Base-by-base conservation (phyloP, 129 eudicot genomes). In the Arctium lappa region DNA sequence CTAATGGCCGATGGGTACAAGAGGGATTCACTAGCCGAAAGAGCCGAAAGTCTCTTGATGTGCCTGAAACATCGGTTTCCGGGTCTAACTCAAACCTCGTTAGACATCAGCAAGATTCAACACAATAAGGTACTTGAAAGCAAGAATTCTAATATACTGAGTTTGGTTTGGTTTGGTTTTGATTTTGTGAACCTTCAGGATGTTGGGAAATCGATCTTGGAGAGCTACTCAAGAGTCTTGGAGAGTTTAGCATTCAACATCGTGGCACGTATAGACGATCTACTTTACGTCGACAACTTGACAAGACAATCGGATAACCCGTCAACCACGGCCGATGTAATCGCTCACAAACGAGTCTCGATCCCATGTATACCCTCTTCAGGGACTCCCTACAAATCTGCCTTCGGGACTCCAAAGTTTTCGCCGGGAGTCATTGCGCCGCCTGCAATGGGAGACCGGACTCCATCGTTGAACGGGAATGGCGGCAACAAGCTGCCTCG, bases 101-200 rank as follows among this genome's bases (percentile, higher is more conserved):
- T 96, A 76, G 99, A 96, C 79, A 86, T 94, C 84, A 96, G 88
- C 91, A 96, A 96, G 83, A 96, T 96, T 71, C 99, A 96, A 74
- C 93, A 82, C 91, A 96, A 96, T 88, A 96, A 86, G 98, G 99
- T 95, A 66, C 29, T 5, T 76, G 11, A 63, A 63, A 63, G 32
- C 30, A 63, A 22, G 3, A 63, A 18, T n/a, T 12, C 18, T 56
- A n/a, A 56, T 56, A 56, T 56, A 15, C 7, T 0, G 65, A 1
- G 27, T 56, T 56, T 15, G 68, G 27, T 53, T 53, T 53, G 27
- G 65, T n/a, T 60, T 60, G 68, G 6, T 60, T 53, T 62, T 37
- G 32, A 39, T 62, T 1, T 70, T 69, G 42, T 69, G 11, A 62
- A 74, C 12, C 12, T 84, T 30, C 84, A 95, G 98, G 98, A 94